Evolutionary conservation across 1,284 basidiomycete species (phyloP), one percentile per base, ranked within the genome.

Genomic region (Fomitopsis betulina): DNA sequence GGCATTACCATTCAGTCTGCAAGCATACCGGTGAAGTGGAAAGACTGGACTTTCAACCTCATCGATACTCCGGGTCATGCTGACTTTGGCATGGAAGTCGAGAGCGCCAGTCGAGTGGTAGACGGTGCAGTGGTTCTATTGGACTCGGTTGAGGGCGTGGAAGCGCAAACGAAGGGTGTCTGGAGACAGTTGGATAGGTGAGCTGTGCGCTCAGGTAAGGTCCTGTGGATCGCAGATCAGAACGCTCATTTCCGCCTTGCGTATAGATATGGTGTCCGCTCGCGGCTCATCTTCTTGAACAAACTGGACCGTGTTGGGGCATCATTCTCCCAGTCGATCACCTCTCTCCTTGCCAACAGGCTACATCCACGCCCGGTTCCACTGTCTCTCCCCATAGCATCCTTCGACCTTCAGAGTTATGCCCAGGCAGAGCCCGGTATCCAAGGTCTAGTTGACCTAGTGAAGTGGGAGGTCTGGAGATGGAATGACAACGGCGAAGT

Each of bases 51-150:
- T 3, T 91, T 93, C 72, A 94, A 94, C 65, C 80, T 96, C 39
- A 88, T 96, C 53, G 94, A 96, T 68, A 96, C 93, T 5, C 93
- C 93, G 7, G 93, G 93, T 17, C 93, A 96, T 72, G 92, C 93
- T 7, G 93, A 96, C 72, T 96, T 96, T 73, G 93, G 93, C 2
- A 94, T 96, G 89, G 93, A 96, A 67, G 94, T 96, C 10, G 94
- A 95, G 71, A 90, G 93, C 64, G 93, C 93, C 13, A 93, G 93
- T 67, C 84, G 93, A 17, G 89, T 96, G 9, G 86, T 94, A 1
- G 93, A 96, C 66, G 94, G 94, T 58, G 91, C 92, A 5, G 86
- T 96, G 15, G 89, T 96, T 17, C 74, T 96, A 19, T 84, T 96
- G 38, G 93, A 96, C 70, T 90, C 91, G 0, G 93, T 96, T 0